Conservation (phyloP, 1,284 basidiomycete species). For the Rhizoctonia solani region DNA sequence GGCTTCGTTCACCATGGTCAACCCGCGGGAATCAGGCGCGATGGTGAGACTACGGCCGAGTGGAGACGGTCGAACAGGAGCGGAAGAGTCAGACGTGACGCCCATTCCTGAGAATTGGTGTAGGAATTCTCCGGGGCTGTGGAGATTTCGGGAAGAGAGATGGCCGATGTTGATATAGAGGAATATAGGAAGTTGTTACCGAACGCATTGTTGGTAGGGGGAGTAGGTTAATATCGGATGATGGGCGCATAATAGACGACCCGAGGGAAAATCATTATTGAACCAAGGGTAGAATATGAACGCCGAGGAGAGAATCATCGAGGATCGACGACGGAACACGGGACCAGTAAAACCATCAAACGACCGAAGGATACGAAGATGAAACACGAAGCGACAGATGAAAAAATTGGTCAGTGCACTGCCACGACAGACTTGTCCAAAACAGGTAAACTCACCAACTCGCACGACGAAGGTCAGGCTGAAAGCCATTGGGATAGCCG, state of each 20-base stretch:
- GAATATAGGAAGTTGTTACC: too few relatives aligned
- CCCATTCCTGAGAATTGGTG: slow-evolving; percentile 34
- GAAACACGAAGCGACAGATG: slow-evolving; percentile 7
- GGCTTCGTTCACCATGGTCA: slow-evolving; percentile 15
- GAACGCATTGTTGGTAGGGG: too few relatives aligned
- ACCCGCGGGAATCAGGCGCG: slow-evolving; percentile 6
- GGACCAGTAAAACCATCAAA: not conserved
- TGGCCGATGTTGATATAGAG: too few relatives aligned
- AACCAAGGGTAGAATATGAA: too few relatives aligned
- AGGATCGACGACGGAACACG: not conserved
- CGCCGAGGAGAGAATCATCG: not conserved
- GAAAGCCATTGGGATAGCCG: slow-evolving; percentile 32
- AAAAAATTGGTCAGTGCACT: too few relatives aligned
- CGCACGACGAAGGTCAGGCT: slow-evolving; percentile 35
- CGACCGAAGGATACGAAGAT: not conserved
- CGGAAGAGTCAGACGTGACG: not conserved
- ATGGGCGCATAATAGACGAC: too few relatives aligned
- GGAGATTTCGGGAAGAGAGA: not conserved
- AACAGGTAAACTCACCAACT: slow-evolving; percentile 35
- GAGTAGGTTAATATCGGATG: too few relatives aligned
- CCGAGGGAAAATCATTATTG: too few relatives aligned
- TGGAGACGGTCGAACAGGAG: slow-evolving; percentile 12
- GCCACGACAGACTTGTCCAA: not conserved
- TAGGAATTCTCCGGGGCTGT: slow-evolving; percentile 29
- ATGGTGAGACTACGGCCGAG: slow-evolving; percentile 21